Conservation (phyloP, 164 flowering plant genomes). For the Houttuynia cordata region DNA sequence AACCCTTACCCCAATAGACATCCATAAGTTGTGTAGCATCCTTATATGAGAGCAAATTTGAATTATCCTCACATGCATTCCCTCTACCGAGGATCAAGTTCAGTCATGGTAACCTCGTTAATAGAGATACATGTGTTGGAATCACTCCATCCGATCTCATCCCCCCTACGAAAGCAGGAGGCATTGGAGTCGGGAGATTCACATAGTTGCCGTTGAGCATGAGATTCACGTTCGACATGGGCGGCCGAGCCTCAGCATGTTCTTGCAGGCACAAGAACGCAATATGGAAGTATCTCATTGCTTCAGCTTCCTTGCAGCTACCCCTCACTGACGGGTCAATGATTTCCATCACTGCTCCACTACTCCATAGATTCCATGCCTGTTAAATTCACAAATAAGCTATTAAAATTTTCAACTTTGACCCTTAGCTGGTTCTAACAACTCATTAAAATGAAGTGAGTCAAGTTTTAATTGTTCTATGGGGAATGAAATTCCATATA, state of each 20-base stretch:
- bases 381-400: background rate
- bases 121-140: no score
- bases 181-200: conserved; percentile 7
- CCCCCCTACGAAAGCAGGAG: conserved; percentile 9
- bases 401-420: background rate
- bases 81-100: no score
- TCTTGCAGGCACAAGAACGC: conserved; percentile 27
- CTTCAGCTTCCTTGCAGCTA: conserved; percentile 7
- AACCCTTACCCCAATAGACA: no score
- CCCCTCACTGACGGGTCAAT: conserved; percentile 10
- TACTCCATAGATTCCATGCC: conserved; percentile 16
- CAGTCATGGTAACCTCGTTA: no score
- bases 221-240: conserved; percentile 10
- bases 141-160: no score
- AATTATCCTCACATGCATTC: no score
- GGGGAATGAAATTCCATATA: no score
- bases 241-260: conserved; percentile 10
- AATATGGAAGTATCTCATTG: conserved; percentile 21
- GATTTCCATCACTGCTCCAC: conserved; percentile 5
- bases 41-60: no score
- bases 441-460: no score
- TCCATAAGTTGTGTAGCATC: no score
- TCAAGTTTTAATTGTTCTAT: no score
- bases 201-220: conserved; percentile 7
- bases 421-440: background rate